These are phyloP conservation scores for Wickerhamomyces bisporus DNA, from an alignment of 805 yeast species.

Conservation along the genomic window DNA sequence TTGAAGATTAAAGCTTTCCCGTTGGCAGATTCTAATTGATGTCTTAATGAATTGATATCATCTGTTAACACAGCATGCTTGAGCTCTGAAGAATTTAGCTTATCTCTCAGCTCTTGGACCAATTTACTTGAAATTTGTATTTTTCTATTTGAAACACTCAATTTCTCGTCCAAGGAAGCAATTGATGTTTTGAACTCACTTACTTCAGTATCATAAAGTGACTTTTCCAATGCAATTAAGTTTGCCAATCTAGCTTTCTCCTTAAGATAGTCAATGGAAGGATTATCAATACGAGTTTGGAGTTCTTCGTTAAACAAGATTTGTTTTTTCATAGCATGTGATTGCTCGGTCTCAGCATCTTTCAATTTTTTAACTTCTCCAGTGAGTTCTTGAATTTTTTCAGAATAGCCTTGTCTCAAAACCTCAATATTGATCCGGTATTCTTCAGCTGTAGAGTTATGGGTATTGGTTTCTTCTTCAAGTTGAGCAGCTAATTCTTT, in stretches of 20 bases:
- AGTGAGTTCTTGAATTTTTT: no score
- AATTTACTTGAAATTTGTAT: slow-evolving; percentile 7
- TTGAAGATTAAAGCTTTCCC: slow-evolving; percentile 11
- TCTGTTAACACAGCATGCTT: slow-evolving; percentile 2
- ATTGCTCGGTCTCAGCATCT: no score
- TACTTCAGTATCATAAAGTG: slow-evolving; percentile 1
- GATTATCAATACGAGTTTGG: slow-evolving; percentile 17
- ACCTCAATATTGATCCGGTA: no score
- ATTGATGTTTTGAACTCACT: slow-evolving; percentile 4
- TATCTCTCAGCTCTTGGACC: slow-evolving; percentile 7
- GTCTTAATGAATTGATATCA: neutral
- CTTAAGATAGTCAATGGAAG: slow-evolving; percentile 27
- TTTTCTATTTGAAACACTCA: slow-evolving; percentile 5
- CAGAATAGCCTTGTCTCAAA: no score
- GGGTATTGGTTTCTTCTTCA: no score
- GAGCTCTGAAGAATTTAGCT: neutral
- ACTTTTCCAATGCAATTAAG: slow-evolving; percentile 2
- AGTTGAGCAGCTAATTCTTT: no score
- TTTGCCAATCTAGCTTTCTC: no score
- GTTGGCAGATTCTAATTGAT: slow-evolving; percentile 7
- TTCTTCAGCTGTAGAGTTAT: no score
- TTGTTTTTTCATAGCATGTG: no score
- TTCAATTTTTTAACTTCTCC: no score
- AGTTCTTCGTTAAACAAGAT: slow-evolving; percentile 4
- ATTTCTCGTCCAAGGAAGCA: neutral